Evolutionary conservation across 2,329 filamentous ascomycete genomes (phyloP), one percentile per base, ranked within the genome.

Genomic region (Zasmidium angulare): DNA sequence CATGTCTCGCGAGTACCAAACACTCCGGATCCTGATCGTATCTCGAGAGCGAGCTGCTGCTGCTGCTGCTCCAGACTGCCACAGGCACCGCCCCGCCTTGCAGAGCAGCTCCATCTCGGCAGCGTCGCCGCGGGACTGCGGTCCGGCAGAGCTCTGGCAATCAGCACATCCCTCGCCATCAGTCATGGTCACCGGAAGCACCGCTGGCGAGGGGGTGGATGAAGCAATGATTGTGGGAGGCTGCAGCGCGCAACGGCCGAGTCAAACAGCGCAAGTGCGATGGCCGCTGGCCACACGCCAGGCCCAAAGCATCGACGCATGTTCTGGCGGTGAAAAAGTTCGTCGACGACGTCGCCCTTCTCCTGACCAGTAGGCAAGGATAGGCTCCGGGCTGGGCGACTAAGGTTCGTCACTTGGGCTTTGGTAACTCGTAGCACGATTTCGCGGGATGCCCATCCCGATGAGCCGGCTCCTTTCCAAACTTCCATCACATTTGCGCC

Each of bases 191-290:
- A 29, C 26, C 26, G 26, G 26, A 29, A 11, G 26, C 26, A 29
- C 26, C 26, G 26, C 26, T 29, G 26, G 11, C 26, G 26, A 29
- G 4, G 26, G 26, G 26, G 26, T 29, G 26, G 26, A 29, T 29
- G 26, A 29, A 24, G 46, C 53, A 55, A 53, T 48, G 4, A 50
- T 31, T 54, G 54, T 55, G 56, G 26, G 55, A 56, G 54, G 54
- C 58, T 51, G 52, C 50, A 40, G 55, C 50, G 58, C 55, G 58
- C 26, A 50, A 61, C 58, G 46, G 49, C 43, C 61, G 61, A 63
- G 58, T 63, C 61, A 63, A 61, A 55, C 47, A 40, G 36, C 21
- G 53, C 46, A 50, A 40, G 55, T 51, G 55, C 40, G 23, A n/a
- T n/a, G n/a, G 47, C 55, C n/a, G 36, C 36, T 43, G 49, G 36